phyloP scores from a whole-genome alignment of 805 yeast species.

The Starmera pachycereana region DNA sequence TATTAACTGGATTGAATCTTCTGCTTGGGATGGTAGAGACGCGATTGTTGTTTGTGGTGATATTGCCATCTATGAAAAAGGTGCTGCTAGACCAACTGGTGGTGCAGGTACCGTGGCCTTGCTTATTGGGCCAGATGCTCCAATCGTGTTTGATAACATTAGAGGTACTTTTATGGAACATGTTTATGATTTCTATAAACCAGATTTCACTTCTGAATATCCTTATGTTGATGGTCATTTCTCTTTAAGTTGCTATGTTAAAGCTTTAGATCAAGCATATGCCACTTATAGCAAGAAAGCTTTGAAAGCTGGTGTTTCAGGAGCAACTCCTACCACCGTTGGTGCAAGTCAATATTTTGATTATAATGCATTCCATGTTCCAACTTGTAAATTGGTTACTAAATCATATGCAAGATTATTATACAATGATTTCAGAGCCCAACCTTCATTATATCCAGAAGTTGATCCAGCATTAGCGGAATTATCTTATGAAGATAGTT shows the following conservation, averaged over 20 bases:
- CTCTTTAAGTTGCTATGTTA: conserved; percentile 87
- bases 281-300: conserved; percentile 72
- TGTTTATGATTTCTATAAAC: conserved; percentile 97
- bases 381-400: conserved; percentile 90
- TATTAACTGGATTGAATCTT: conserved; percentile 91
- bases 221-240: conserved; percentile 97
- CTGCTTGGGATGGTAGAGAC: conserved; percentile 96
- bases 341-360: conserved; percentile 72
- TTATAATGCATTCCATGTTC: conserved; percentile 95
- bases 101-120: conserved; percentile 97
- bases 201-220: conserved; percentile 91
- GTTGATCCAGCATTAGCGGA: conserved; percentile 39
- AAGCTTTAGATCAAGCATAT: conserved; percentile 86
- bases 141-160: conserved; percentile 79
- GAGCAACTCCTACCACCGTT: conserved; percentile 41
- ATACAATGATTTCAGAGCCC: conserved; percentile 75
- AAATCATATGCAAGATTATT: conserved; percentile 89
- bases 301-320: conserved; percentile 35
- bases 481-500: conserved; percentile 63
- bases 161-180: conserved; percentile 95
- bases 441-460: conserved; percentile 56
- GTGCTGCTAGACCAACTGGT: conserved; percentile 99
- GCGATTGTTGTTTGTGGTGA: conserved; percentile 97
- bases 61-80: conserved; percentile 93
- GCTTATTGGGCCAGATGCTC: conserved; percentile 96